These are phyloP conservation scores for Rhizoclosmatium hyalinum DNA, from an alignment of 371 early-diverging fungal species.

Conservation along the genomic window DNA sequence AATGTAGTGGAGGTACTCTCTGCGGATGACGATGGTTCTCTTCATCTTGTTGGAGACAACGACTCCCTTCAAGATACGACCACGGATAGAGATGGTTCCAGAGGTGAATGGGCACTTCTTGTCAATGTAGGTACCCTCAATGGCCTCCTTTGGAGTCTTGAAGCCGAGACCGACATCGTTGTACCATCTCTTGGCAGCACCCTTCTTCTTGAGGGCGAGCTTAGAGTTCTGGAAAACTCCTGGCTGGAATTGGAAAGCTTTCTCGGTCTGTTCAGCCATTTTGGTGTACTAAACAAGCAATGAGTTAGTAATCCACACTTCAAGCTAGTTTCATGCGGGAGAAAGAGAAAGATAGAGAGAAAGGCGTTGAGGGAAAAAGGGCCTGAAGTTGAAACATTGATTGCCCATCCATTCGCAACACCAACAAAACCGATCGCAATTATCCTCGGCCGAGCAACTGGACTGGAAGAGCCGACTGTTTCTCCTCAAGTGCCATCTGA, in stretches of 20 bases:
- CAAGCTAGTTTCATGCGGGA: not conserved
- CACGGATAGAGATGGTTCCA: constrained; percentile 97
- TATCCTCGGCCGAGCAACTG: too few relatives aligned
- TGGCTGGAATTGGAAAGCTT: constrained; percentile 97
- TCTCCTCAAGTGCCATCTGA: too few relatives aligned
- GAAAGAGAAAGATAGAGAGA: not conserved
- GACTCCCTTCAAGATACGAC: constrained; percentile 97
- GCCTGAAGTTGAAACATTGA: too few relatives aligned
- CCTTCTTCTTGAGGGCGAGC: constrained; percentile 73
- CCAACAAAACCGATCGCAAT: too few relatives aligned
- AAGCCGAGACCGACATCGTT: constrained; percentile 99
- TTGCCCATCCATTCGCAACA: too few relatives aligned
- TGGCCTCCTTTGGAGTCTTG: constrained; percentile 99
- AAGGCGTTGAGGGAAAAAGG: not conserved
- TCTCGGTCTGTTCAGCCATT: constrained; percentile 65
- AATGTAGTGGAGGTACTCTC: constrained; percentile 99
- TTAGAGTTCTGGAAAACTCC: constrained; percentile 92
- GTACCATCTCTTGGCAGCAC: constrained; percentile 81
- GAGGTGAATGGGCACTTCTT: constrained; percentile 99
- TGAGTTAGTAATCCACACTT: not conserved
- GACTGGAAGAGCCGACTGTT: too few relatives aligned
- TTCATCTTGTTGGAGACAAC: constrained; percentile 99
- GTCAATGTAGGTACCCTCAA: constrained; percentile 96
- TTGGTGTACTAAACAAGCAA: not conserved
- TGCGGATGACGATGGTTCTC: constrained; percentile 97